phyloP scores from a whole-genome alignment of 1,284 basidiomycete genomes.

The Trametes sp. region DNA sequence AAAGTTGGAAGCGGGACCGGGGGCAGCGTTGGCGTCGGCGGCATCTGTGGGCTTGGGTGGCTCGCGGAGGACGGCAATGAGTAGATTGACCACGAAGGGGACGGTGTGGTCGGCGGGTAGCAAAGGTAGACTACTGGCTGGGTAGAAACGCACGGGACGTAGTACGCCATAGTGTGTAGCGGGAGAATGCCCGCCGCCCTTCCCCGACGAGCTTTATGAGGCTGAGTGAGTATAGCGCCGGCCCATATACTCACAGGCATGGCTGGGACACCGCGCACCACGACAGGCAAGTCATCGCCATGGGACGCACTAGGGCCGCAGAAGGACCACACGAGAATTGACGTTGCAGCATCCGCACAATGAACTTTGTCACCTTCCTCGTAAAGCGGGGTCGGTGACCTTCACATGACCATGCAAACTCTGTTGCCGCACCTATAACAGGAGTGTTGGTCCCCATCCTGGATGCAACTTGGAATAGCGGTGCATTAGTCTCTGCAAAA shows the following conservation, averaged over 20 bases:
- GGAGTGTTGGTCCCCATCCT: no score
- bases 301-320: no score
- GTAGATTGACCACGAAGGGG: neutral
- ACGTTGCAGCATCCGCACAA: no score
- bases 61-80: neutral
- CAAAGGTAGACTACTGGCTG: neutral
- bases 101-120: neutral
- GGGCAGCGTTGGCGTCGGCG: neutral
- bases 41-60: no score
- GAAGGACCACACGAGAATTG: no score
- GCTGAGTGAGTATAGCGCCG: no score
- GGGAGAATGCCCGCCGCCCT: neutral
- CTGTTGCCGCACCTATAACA: no score
- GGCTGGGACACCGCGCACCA: neutral
- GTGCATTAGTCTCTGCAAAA: neutral
- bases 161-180: neutral
- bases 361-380: no score
- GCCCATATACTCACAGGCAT: neutral
- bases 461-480: no score
- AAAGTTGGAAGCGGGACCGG: neutral
- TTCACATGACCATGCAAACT: no score
- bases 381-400: no score
- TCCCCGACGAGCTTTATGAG: neutral
- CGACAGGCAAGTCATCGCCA: no score
- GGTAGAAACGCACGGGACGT: neutral